phyloP scores from a whole-genome alignment of 208 protist species.

The Tritrichomonas foetus region DNA sequence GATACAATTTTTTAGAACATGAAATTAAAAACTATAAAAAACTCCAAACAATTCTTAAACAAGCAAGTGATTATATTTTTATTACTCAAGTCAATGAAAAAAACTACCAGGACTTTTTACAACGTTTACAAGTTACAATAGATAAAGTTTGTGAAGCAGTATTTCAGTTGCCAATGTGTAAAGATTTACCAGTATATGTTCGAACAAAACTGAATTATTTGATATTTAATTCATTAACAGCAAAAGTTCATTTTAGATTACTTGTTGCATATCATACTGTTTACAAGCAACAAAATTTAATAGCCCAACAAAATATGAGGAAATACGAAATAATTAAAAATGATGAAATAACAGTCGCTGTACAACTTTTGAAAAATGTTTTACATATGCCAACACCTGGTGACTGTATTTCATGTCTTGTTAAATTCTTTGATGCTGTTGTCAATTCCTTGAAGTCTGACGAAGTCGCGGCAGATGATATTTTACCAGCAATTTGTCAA shows the following conservation, averaged over 20 bases:
- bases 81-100: background rate
- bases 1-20: background rate
- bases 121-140: background rate
- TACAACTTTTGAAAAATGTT: background rate
- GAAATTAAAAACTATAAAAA: background rate
- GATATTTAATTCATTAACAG: background rate
- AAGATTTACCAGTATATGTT: background rate
- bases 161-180: background rate
- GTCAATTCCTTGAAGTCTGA: background rate
- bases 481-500: background rate
- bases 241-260: background rate
- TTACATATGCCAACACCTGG: background rate
- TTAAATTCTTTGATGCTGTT: background rate
- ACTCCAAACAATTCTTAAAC: background rate
- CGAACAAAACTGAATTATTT: background rate
- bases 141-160: background rate
- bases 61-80: background rate
- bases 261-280: background rate
- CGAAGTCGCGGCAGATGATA: conserved; percentile 2
- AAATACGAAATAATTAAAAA: background rate
- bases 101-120: background rate
- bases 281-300: background rate
- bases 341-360: background rate
- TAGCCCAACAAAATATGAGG: background rate
- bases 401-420: background rate